Base-by-base conservation (phyloP, 2,329 filamentous ascomycete species). In the Coniochaeta sp. region DNA sequence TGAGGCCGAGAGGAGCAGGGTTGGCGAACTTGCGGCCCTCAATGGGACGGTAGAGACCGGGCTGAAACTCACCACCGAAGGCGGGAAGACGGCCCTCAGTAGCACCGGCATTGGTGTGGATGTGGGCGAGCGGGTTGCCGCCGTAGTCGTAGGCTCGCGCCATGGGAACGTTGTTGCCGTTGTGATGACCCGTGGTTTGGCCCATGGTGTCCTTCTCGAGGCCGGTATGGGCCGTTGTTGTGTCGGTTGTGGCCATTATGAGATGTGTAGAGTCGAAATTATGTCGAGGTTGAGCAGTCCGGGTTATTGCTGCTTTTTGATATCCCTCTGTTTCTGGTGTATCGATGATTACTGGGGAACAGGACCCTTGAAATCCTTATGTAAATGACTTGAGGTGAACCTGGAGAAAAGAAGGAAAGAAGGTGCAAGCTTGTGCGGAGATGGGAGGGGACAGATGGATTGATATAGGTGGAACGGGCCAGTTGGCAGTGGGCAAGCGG, bases 21-120 rank as follows among this genome's bases (percentile, higher is more conserved):
- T 91, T 91, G 72, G 79, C 88, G 67, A 91, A 82, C 73, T 87
- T 86, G 70, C 85, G 83, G 65, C 81, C 77, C 69, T 82, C 79
- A 50, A 73, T 71, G 8, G 82, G 73, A 68, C 78, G 82, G 76
- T 85, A 80, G 42, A 77, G 67, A 71, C 85, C 85, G 49, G 86
- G 85, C 68, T 90, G 84, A 68, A 89, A 83, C 62, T 85, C 83
- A 71, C 85, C 85, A 57, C 84, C 86, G 62, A 87, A 87, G 61
- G 86, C 78, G 49, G 78, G 75, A 42, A 83, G 64, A 8, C 71
- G 65, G 12, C 38, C 38, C 38, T 42, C 38, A n/a, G 8, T n/a
- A 9, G 61, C 57, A 14, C 64, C 64, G 48, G 56, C 52, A 53
- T 58, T 60, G 6, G 64, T 53, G 57, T 71, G 68, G 26, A 64